Percentiles rank a stretch among this genome's conserved stretches.
Conservation (phyloP, 2,329 filamentous ascomycete genomes). For the Fusarium brevicatenulatum region DNA sequence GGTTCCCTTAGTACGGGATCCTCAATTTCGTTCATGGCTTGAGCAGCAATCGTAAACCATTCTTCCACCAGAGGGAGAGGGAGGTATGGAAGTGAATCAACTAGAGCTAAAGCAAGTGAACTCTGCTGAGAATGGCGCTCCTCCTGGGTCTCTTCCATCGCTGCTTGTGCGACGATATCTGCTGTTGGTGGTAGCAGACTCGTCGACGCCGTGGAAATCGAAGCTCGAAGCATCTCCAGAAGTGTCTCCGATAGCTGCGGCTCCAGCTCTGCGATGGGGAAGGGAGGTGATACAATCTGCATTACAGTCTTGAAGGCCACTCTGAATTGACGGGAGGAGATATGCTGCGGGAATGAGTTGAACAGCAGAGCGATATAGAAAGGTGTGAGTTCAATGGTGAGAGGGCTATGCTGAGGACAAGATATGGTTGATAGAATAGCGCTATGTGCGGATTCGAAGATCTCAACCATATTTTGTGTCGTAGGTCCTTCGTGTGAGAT, state of each 20-base stretch:
- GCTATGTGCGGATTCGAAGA: conserved; percentile 92
- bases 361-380: conserved; percentile 88
- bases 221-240: conserved; percentile 78
- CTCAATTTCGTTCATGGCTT: conserved; percentile 71
- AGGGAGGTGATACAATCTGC: conserved; percentile 83
- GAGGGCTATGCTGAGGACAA: conserved; percentile 77
- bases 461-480: conserved; percentile 59
- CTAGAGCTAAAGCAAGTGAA: conserved; percentile 77
- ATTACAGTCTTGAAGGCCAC: conserved; percentile 88
- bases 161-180: conserved; percentile 49
- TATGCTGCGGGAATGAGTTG: conserved; percentile 78
- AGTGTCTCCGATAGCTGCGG: conserved; percentile 83
- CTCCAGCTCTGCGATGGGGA: conserved; percentile 75
- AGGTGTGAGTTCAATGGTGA: conserved; percentile 78
- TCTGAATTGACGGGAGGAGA: conserved; percentile 87
- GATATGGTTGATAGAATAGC: conserved; percentile 83
- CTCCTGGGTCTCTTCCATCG: conserved; percentile 37
- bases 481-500: conserved; percentile 62
- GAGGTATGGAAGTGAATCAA: conserved; percentile 82
- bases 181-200: conserved; percentile 53
- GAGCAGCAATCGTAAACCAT: conserved; percentile 79
- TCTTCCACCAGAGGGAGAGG: conserved; percentile 77
- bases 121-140: conserved; percentile 78
- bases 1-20: conserved; percentile 70
- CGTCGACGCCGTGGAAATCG: conserved; percentile 63